These are phyloP conservation scores for Telfairia occidentalis DNA, from an alignment of 331 rosid species.

Conservation along the genomic window DNA sequence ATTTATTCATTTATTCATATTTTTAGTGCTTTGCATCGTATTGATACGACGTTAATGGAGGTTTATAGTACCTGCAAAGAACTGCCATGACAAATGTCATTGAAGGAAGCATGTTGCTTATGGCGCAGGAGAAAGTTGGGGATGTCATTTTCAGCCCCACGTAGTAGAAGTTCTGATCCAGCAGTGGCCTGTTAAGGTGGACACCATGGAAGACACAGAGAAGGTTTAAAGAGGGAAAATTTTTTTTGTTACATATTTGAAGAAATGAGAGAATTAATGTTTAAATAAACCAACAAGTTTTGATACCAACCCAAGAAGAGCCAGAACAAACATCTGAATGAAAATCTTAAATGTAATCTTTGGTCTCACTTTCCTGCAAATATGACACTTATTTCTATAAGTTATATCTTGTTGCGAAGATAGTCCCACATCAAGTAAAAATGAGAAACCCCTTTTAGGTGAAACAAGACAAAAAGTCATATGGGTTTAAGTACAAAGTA, in stretches of 20 bases:
- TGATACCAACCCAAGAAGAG: conserved; percentile 42
- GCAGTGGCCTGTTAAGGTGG: conserved; percentile 49
- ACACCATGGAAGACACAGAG: not conserved
- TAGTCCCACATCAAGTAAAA: not conserved
- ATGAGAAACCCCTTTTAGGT: too few relatives aligned
- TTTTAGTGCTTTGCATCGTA: not conserved
- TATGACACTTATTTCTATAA: not conserved
- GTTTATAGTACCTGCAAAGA: conserved; percentile 48
- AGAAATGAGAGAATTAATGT: not conserved
- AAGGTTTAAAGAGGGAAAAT: not conserved
- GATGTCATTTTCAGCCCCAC: conserved; percentile 84
- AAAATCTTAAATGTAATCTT: conserved; percentile 38
- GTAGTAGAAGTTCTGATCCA: conserved; percentile 87
- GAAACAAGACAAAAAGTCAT: too few relatives aligned
- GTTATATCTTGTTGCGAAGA: too few relatives aligned
- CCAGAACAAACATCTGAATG: conserved; percentile 38
- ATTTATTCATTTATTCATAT: not conserved
- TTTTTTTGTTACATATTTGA: not conserved
- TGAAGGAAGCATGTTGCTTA: conserved; percentile 84
- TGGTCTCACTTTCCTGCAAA: conserved; percentile 52
- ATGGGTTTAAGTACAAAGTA: too few relatives aligned
- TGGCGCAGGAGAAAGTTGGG: conserved; percentile 82
- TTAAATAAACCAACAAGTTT: not conserved
- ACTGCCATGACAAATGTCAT: conserved; percentile 77
- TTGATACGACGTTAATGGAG: not conserved